These are phyloP conservation scores for Yamadazyma insecticola DNA, from an alignment of 805 yeast species.

Conservation along the genomic window DNA sequence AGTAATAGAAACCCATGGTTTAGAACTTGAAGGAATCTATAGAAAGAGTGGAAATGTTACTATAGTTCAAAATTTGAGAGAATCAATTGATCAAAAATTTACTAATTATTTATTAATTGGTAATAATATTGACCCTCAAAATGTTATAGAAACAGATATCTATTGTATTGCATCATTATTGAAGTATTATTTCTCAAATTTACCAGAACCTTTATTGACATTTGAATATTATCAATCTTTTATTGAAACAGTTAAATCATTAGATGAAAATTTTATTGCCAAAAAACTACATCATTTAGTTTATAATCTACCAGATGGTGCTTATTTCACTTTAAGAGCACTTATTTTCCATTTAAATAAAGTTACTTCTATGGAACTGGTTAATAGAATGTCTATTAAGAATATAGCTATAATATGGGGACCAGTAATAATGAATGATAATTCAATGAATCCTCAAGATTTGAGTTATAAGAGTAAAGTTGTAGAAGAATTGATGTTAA, in stretches of 20 bases:
- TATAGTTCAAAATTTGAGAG: constrained; percentile 68
- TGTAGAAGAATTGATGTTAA: constrained; percentile 77
- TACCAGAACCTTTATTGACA: constrained; percentile 86
- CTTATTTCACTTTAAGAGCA: constrained; percentile 85
- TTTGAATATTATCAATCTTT: constrained; percentile 56
- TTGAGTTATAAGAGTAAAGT: constrained; percentile 72
- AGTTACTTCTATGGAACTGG: constrained; percentile 56
- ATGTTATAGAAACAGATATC: constrained; percentile 71
- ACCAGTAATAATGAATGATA: constrained; percentile 72
- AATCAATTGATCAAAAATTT: constrained; percentile 71
- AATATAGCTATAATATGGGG: constrained; percentile 94
- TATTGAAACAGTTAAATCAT: constrained; percentile 59
- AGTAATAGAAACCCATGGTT: constrained; percentile 80
- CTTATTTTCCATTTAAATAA: constrained; percentile 80
- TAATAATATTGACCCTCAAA: constrained; percentile 33
- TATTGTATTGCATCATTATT: constrained; percentile 84
- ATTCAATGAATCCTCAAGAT: constrained; percentile 62
- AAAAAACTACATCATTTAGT: constrained; percentile 84
- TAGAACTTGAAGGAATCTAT: constrained; percentile 85
- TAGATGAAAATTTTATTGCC: constrained; percentile 43
- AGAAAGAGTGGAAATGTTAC: constrained; percentile 76
- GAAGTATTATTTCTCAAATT: constrained; percentile 74
- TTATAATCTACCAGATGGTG: constrained; percentile 89
- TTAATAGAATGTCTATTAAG: constrained; percentile 77
- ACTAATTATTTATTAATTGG: constrained; percentile 48